A percentile compares a stretch with the other conserved stretches of the same genome.
phyloP scores from a whole-genome alignment of 345 rosid genomes.

The Balakata baccata region DNA sequence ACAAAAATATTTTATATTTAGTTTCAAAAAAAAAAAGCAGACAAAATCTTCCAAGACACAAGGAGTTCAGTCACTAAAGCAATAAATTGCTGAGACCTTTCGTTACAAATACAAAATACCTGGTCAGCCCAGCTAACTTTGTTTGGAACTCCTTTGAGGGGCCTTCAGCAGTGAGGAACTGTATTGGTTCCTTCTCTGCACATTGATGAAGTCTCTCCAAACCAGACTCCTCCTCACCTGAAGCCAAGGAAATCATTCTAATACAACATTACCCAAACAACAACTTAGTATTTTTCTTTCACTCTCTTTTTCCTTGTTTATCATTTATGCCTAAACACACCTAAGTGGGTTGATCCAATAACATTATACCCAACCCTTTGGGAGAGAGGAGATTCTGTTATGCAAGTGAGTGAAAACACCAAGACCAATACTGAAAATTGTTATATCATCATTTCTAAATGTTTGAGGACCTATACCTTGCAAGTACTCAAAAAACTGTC shows the following conservation, averaged over 20 bases:
- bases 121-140: slow-evolving; percentile 85
- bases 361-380: not conserved
- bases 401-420: not conserved
- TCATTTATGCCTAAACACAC: not conserved
- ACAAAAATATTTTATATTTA: not conserved
- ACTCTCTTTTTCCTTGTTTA: not conserved
- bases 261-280: not conserved
- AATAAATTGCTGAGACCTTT: not conserved
- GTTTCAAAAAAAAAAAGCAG: not conserved
- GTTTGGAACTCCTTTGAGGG: slow-evolving; percentile 75
- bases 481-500: slow-evolving; percentile 88
- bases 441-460: not conserved
- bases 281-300: not conserved
- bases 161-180: slow-evolving; percentile 49
- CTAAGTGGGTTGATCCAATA: not conserved
- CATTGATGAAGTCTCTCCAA: slow-evolving; percentile 98
- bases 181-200: slow-evolving; percentile 81
- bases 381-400: not conserved
- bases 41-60: not conserved
- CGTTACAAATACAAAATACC: slow-evolving; percentile 36
- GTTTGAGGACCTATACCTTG: slow-evolving; percentile 55
- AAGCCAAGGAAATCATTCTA: slow-evolving; percentile 13
- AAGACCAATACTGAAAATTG: not conserved
- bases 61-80: not conserved
- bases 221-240: slow-evolving; percentile 97